phyloP scores from a whole-genome alignment of 1,139 yeast species.

The Zygosaccharomyces pseudobailii region DNA sequence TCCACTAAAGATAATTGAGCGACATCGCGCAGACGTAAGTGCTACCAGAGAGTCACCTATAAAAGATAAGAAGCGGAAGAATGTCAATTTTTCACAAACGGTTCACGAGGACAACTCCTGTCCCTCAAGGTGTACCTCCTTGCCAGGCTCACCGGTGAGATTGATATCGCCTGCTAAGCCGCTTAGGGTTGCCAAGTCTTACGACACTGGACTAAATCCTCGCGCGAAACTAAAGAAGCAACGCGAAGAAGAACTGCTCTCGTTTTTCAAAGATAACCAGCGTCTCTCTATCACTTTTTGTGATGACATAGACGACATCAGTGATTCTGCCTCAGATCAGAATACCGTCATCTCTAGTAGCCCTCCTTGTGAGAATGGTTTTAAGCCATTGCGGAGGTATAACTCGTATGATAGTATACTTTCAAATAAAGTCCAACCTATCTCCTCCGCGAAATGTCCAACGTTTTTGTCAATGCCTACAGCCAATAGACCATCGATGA shows the following conservation, averaged over 20 bases:
- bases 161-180: slow-evolving; percentile 6
- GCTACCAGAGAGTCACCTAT: slow-evolving; percentile 9
- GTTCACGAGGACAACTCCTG: not conserved
- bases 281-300: slow-evolving; percentile 31
- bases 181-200: slow-evolving; percentile 26
- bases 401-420: slow-evolving; percentile 40
- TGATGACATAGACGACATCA: slow-evolving; percentile 23
- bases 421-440: slow-evolving; percentile 19
- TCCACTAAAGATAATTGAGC: slow-evolving; percentile 28
- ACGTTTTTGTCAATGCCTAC: slow-evolving; percentile 6
- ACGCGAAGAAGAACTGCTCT: slow-evolving; percentile 12
- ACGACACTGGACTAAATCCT: slow-evolving; percentile 25
- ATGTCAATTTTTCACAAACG: slow-evolving; percentile 3
- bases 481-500: slow-evolving; percentile 12
- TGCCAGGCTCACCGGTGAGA: slow-evolving; percentile 20
- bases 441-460: slow-evolving; percentile 2
- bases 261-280: slow-evolving; percentile 29
- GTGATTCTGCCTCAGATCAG: slow-evolving; percentile 29
- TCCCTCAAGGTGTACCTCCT: slow-evolving; percentile 14
- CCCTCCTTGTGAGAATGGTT: slow-evolving; percentile 14
- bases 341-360: slow-evolving; percentile 28
- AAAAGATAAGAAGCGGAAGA: slow-evolving; percentile 6
- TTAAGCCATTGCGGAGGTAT: slow-evolving; percentile 28
- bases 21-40: slow-evolving; percentile 11
- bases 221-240: slow-evolving; percentile 6